phyloP scores from a whole-genome alignment of 148 eudicot species.

The Oxyria digyna region DNA sequence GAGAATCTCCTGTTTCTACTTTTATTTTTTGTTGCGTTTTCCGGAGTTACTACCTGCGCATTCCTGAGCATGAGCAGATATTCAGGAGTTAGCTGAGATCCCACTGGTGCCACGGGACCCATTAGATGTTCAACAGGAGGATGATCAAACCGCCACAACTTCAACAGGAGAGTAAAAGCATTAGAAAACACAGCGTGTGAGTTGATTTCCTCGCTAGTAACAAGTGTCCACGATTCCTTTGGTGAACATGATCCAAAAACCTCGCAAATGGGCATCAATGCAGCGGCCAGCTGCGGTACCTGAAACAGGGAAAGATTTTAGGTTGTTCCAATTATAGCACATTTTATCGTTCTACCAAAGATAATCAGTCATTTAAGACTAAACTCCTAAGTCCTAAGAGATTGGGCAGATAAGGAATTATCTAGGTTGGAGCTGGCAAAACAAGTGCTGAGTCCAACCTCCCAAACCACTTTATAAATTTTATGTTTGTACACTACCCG shows the following conservation, averaged over 20 bases:
- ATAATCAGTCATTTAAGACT: background rate
- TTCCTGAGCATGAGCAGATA: conserved; percentile 70
- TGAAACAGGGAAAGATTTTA: conserved; percentile 14
- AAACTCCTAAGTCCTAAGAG: background rate
- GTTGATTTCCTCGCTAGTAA: conserved; percentile 63
- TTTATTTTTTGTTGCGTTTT: conserved; percentile 21
- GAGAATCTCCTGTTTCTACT: conserved; percentile 42
- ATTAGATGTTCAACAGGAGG: conserved; percentile 71
- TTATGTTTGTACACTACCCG: background rate
- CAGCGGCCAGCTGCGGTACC: conserved; percentile 95
- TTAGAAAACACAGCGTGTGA: conserved; percentile 76
- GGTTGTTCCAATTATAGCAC: background rate
- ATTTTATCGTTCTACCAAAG: background rate
- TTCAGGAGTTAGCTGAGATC: conserved; percentile 78
- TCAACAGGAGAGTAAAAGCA: conserved; percentile 84
- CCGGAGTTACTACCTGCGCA: conserved; percentile 43
- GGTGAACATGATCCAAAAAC: conserved; percentile 84
- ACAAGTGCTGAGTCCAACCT: background rate
- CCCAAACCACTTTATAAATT: background rate
- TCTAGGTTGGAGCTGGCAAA: background rate
- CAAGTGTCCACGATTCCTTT: conserved; percentile 47
- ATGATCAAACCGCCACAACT: conserved; percentile 73
- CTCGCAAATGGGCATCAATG: conserved; percentile 94
- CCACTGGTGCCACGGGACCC: conserved; percentile 45
- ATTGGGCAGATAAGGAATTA: background rate